Base-by-base conservation (phyloP, 2,329 filamentous ascomycete species). In the Lecanosticta acicola region DNA sequence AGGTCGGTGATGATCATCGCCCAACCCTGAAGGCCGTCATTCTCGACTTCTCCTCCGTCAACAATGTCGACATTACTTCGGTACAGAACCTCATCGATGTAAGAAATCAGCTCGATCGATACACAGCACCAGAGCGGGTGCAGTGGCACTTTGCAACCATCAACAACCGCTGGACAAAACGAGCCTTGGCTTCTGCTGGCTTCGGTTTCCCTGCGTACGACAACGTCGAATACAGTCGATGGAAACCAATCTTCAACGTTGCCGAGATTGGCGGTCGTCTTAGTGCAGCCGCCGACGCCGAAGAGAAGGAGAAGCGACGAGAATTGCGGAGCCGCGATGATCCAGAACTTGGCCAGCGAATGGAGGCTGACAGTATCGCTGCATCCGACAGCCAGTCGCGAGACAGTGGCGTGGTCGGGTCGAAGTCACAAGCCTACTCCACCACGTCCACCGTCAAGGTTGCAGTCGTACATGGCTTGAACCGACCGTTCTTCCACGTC, bases 111-210 rank as follows among this genome's bases (percentile, higher is more conserved):
- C 81, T 97, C 19, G 91, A 96, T 65, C 77, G 81, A 16, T 94
- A 95, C 63, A 79, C 88, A 1, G 68, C 84, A 0, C 91, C 91
- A 0, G 81, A 89, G 16, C 74, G 77, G 2, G 90, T 97, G 3
- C 88, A 96, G 65, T 97, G 91, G 90, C 93, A 97, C 68, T 84
- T 97, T 53, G 87, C 90, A n/a, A 85, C 83, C 68, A 85, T 97
- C 71, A 89, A 84, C 70, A 96, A 93, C 72, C 80, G 87, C 46
- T 96, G 91, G 91, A 91, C 89, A 18, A 95, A 95, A 72, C 85
- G 89, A 24, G 90, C 87, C 3, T 81, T 97, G 35, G 84, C 84
- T 3, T 81, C 86, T 1, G 91, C 85, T 18, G 91, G 91, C 10
- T 97, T 97, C 61, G 91, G 91, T 1, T 89, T 85, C 63, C 89